Conservation (phyloP, 1,139 yeast species). For the Geotrichum citri-aurantii region DNA sequence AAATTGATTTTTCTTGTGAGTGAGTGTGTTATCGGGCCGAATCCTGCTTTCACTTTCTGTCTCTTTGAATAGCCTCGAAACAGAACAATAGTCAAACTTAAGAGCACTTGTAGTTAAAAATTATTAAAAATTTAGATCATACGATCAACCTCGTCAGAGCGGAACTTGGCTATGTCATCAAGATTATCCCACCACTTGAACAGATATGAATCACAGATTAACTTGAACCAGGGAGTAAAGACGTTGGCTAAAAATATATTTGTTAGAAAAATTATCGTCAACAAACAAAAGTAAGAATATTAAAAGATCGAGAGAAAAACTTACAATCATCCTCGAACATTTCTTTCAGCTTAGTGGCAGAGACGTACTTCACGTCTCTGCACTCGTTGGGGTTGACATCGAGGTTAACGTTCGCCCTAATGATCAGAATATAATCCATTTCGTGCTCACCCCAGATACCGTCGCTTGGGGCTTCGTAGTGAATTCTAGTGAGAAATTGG, state of each 20-base stretch:
- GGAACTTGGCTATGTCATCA: conserved; percentile 47
- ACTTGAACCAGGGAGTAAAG: conserved; percentile 97
- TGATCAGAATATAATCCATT: conserved; percentile 86
- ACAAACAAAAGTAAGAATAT: conserved; percentile 1
- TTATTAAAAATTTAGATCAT: conserved; percentile 24
- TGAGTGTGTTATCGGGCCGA: background rate
- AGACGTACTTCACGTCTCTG: conserved; percentile 70
- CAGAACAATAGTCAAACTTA: background rate
- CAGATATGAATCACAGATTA: conserved; percentile 84
- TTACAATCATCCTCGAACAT: conserved; percentile 60
- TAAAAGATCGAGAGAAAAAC: background rate
- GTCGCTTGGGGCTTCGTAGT: conserved; percentile 79
- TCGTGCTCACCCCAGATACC: conserved; percentile 98
- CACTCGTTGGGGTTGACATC: conserved; percentile 70
- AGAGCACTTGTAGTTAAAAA: background rate
- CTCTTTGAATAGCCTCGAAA: background rate
- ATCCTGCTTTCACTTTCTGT: too few relatives aligned
- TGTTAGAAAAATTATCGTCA: conserved; percentile 12
- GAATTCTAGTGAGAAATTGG: conserved; percentile 85
- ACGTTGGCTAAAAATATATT: conserved; percentile 36
- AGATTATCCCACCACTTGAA: conserved; percentile 91
- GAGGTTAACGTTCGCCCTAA: conserved; percentile 51
- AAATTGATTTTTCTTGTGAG: background rate
- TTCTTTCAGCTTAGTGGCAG: conserved; percentile 54
- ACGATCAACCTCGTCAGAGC: conserved; percentile 25